A percentile compares a stretch with the other conserved stretches of the same genome.
phyloP scores from a whole-genome alignment of 371 early-diverging fungal species.

The Mortierella sp. region DNA sequence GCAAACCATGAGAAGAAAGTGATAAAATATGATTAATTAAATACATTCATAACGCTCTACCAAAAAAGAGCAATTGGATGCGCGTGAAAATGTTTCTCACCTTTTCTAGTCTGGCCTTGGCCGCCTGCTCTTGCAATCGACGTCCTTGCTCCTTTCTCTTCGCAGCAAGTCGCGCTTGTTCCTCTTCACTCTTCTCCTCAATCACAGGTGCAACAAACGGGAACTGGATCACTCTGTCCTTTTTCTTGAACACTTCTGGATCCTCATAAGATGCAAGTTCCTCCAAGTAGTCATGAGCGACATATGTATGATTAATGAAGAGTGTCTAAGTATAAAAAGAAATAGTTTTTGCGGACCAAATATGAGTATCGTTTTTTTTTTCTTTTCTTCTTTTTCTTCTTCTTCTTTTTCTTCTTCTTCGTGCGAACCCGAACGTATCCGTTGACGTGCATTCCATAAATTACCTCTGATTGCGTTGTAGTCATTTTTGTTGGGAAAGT shows the following conservation, averaged over 20 bases:
- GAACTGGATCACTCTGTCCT: conserved; percentile 79
- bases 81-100: conserved; percentile 57
- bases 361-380: too few relatives aligned
- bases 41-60: too few relatives aligned
- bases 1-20: too few relatives aligned
- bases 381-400: too few relatives aligned
- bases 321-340: conserved; percentile 58
- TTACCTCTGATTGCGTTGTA: conserved; percentile 75
- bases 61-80: too few relatives aligned
- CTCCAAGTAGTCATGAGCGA: conserved; percentile 80
- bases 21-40: too few relatives aligned
- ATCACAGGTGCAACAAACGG: conserved; percentile 73
- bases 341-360: too few relatives aligned
- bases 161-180: conserved; percentile 75
- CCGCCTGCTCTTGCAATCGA: conserved; percentile 83
- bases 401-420: too few relatives aligned
- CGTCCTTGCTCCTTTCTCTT: conserved; percentile 80
- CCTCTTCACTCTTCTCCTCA: conserved; percentile 85
- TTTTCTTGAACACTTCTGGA: conserved; percentile 62
- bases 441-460: too few relatives aligned
- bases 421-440: too few relatives aligned
- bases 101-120: conserved; percentile 84
- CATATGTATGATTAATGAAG: conserved; percentile 72
- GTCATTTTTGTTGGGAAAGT: conserved; percentile 89
- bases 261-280: conserved; percentile 69